Percentiles rank a stretch among this genome's conserved stretches.
These are phyloP conservation scores for Plasmopara viticola DNA, from an alignment of 352 stramenopile genomes.

Conservation along the genomic window DNA sequence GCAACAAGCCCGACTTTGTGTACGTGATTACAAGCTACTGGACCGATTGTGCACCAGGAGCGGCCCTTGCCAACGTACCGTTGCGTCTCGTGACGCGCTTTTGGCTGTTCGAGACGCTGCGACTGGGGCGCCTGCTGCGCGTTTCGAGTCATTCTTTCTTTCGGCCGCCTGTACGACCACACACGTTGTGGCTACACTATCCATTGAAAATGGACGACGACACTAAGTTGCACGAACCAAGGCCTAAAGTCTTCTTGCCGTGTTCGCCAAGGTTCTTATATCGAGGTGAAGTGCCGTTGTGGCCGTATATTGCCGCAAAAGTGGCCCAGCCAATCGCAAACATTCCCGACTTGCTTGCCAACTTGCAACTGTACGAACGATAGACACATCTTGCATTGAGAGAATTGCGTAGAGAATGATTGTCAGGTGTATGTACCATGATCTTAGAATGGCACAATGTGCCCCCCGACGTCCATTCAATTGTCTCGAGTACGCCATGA, in stretches of 20 bases:
- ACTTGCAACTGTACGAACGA: slow-evolving; percentile 38
- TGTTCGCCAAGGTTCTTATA: slow-evolving; percentile 35
- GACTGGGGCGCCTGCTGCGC: slow-evolving; percentile 29
- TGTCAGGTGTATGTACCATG: not conserved
- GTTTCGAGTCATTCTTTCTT: slow-evolving; percentile 41
- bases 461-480: slow-evolving; percentile 25
- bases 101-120: slow-evolving; percentile 47
- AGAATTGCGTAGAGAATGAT: slow-evolving; percentile 2
- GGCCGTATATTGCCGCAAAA: slow-evolving; percentile 56
- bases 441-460: slow-evolving; percentile 25
- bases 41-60: slow-evolving; percentile 19
- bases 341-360: slow-evolving; percentile 24
- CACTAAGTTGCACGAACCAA: slow-evolving; percentile 4
- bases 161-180: slow-evolving; percentile 21
- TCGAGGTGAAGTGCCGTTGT: slow-evolving; percentile 43
- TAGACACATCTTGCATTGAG: not conserved
- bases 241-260: slow-evolving; percentile 29
- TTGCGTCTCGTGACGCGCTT: slow-evolving; percentile 39
- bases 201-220: slow-evolving; percentile 28
- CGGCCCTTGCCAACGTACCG: not conserved
- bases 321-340: slow-evolving; percentile 38
- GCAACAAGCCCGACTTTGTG: slow-evolving; percentile 11
- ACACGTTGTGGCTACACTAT: slow-evolving; percentile 29
- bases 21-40: slow-evolving; percentile 54
- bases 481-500: slow-evolving; percentile 34